phyloP scores from a whole-genome alignment of 306 rosid species.

The Senna siamea region DNA sequence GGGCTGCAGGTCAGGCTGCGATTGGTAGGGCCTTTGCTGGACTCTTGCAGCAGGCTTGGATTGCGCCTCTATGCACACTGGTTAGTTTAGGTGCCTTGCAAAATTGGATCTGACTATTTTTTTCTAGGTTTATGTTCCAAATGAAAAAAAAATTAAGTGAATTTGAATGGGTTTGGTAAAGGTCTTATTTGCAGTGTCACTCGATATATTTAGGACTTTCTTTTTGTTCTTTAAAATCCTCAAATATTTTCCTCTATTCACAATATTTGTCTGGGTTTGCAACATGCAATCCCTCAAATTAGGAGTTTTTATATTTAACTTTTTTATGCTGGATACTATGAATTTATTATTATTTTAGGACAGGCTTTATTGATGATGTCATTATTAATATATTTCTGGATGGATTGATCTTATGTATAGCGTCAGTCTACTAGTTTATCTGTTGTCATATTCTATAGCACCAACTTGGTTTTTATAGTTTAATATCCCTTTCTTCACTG shows the following conservation, averaged over 20 bases:
- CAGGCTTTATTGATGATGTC: not conserved
- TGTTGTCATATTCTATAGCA: slow-evolving; percentile 1
- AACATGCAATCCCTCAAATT: slow-evolving; percentile 14
- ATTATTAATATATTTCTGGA: not conserved
- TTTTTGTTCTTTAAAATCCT: slow-evolving; percentile 14
- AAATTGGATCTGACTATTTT: slow-evolving; percentile 21
- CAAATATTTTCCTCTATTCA: slow-evolving; percentile 14
- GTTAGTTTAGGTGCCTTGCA: slow-evolving; percentile 52
- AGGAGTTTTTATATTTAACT: not conserved
- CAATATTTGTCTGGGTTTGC: not conserved
- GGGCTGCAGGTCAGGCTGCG: slow-evolving; percentile 57
- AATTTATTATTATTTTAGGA: not conserved
- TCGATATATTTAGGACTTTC: slow-evolving; percentile 7
- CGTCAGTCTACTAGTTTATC: not conserved
- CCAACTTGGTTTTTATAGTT: not conserved
- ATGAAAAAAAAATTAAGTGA: not conserved
- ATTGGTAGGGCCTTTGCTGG: slow-evolving; percentile 67
- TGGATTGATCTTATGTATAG: not conserved
- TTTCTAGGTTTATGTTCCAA: slow-evolving; percentile 33
- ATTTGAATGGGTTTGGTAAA: slow-evolving; percentile 15
- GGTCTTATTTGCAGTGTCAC: slow-evolving; percentile 16
- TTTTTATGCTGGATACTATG: not conserved
- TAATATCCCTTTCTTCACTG: too few species aligned
- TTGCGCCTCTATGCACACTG: slow-evolving; percentile 52
- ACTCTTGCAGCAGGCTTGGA: slow-evolving; percentile 90